Conservation (phyloP, 2,329 filamentous ascomycete genomes). For the Penicillium palitans region DNA sequence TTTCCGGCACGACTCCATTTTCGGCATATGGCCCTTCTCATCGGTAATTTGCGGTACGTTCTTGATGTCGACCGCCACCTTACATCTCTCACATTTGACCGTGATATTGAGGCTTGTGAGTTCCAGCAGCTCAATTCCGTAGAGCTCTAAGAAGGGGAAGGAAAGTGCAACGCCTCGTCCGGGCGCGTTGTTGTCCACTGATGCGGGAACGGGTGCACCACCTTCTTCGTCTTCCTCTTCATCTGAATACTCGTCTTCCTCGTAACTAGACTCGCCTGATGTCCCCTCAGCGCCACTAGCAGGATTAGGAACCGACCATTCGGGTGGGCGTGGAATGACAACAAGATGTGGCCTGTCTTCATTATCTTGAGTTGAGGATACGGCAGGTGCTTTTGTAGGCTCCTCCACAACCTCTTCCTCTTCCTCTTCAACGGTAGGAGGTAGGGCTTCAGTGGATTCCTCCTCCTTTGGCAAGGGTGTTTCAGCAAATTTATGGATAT, state of each 20-base stretch:
- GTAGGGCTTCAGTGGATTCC: conserved; percentile 11
- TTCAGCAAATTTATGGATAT: conserved; percentile 67
- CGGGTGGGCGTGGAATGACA: conserved; percentile 72
- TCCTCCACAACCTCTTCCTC: conserved; percentile 13
- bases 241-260: conserved; percentile 48
- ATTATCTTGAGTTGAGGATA: conserved; percentile 9
- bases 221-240: conserved; percentile 47
- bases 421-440: conserved; percentile 2
- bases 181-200: conserved; percentile 41
- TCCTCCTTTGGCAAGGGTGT: conserved; percentile 43
- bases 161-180: conserved; percentile 75
- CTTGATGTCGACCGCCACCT: conserved; percentile 68
- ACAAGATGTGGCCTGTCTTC: conserved; percentile 65
- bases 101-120: conserved; percentile 66
- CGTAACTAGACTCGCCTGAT: conserved; percentile 47
- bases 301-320: conserved; percentile 59
- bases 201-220: conserved; percentile 37
- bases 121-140: conserved; percentile 74
- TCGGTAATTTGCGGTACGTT: conserved; percentile 60
- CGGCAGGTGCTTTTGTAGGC: conserved; percentile 15
- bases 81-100: conserved; percentile 78
- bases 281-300: conserved; percentile 39
- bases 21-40: conserved; percentile 42
- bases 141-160: conserved; percentile 74
- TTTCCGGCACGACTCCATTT: conserved; percentile 55